These are phyloP conservation scores for Rhodotorula babjevae DNA, from an alignment of 768 basidiomycete species.

Conservation along the genomic window DNA sequence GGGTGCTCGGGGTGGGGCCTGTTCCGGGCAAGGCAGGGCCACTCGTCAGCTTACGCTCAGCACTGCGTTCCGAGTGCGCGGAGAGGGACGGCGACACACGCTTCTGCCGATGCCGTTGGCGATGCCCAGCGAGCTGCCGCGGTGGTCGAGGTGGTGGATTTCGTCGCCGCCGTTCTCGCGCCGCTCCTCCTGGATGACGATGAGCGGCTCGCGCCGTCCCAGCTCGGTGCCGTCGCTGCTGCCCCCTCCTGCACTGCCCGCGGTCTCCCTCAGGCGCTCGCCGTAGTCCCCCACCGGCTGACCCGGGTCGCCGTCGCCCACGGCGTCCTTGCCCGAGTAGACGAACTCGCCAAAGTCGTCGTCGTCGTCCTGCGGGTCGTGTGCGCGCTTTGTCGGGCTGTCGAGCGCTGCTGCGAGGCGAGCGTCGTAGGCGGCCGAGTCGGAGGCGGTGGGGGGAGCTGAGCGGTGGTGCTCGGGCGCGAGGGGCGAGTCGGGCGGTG, in stretches of 20 bases:
- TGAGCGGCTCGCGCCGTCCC: background rate
- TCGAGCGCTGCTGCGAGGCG: background rate
- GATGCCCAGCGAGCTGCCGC: background rate
- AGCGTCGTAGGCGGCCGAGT: background rate
- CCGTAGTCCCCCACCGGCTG: background rate
- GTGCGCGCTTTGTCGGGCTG: background rate
- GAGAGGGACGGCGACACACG: background rate
- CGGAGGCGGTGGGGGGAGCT: background rate
- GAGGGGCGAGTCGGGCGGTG: too few species aligned
- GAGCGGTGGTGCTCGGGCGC: too few species aligned
- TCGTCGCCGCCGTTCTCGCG: background rate
- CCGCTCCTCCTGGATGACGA: background rate
- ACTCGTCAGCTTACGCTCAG: background rate
- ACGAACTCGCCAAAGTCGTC: slow-evolving; percentile 6
- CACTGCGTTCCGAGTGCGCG: background rate
- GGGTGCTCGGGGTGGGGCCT: slow-evolving; percentile 9
- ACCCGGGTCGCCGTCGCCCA: background rate
- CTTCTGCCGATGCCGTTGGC: too few species aligned
- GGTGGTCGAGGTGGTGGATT: background rate
- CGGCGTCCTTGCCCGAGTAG: slow-evolving; percentile 9
- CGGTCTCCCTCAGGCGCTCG: background rate
- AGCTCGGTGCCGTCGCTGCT: background rate
- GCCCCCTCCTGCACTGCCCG: background rate
- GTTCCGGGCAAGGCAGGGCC: too few species aligned
- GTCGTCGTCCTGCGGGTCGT: background rate